These are phyloP conservation scores for Stagonosporopsis cucurbitacearum DNA, from an alignment of 2,329 filamentous ascomycete genomes.

Conservation along the genomic window DNA sequence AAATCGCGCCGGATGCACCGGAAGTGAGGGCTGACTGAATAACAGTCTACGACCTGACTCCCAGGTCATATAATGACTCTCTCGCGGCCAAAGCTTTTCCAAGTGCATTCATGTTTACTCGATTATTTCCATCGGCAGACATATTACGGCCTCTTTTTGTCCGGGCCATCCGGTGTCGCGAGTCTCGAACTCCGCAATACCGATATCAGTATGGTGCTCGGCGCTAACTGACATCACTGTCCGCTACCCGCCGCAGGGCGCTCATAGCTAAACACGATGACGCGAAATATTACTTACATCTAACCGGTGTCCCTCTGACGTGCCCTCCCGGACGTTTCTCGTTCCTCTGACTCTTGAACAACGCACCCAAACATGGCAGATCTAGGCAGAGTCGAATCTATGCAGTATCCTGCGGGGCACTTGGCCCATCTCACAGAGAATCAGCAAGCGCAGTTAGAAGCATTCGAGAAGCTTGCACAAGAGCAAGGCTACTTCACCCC, in stretches of 20 bases:
- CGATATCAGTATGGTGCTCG: conserved; percentile 19
- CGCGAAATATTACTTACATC: conserved; percentile 25
- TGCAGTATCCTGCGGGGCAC: conserved; percentile 76
- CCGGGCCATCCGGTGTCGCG: conserved; percentile 23
- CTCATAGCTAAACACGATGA: conserved; percentile 29
- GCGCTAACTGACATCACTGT: conserved; percentile 36
- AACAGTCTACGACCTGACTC: neutral
- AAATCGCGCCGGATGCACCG: neutral
- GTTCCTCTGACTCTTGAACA: neutral
- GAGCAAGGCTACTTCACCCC: conserved; percentile 70
- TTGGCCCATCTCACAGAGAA: conserved; percentile 74
- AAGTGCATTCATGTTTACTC: neutral
- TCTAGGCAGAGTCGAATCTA: conserved; percentile 48
- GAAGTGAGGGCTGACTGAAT: neutral
- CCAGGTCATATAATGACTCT: neutral
- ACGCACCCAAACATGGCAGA: conserved; percentile 38
- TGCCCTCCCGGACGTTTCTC: conserved; percentile 1
- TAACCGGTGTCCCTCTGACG: conserved; percentile 17
- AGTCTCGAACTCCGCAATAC: conserved; percentile 24
- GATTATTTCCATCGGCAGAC: neutral
- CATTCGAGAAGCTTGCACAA: conserved; percentile 74
- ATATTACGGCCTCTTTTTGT: conserved; percentile 19
- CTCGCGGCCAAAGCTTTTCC: neutral
- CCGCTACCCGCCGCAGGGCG: conserved; percentile 35
- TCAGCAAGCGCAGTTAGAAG: conserved; percentile 70